Conservation (phyloP, 2,329 filamentous ascomycete species). For the Aureobasidium melanogenum region DNA sequence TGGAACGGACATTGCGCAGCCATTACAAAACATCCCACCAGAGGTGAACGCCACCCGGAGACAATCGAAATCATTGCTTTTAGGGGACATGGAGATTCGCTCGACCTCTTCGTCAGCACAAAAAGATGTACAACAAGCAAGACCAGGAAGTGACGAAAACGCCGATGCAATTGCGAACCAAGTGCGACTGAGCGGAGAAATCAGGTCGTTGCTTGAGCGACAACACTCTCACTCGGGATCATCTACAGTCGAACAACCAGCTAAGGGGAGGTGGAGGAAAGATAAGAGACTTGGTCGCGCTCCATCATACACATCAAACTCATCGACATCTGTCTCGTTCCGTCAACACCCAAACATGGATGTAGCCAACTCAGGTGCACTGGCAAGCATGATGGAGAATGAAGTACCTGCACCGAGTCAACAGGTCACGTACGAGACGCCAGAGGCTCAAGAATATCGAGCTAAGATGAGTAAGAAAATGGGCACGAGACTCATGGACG, state of each 20-base stretch:
- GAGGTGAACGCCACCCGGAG: conserved; percentile 19
- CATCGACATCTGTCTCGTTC: not conserved
- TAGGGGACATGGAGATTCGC: not conserved
- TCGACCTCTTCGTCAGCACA: not conserved
- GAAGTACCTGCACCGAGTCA: conserved; percentile 21
- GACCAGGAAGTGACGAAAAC: not conserved
- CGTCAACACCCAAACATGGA: conserved; percentile 1
- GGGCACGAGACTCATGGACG: conserved; percentile 22
- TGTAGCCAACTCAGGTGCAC: not conserved
- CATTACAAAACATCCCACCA: conserved; percentile 22
- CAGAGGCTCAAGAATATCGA: conserved; percentile 23
- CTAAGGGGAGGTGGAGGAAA: conserved; percentile 6
- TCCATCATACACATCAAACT: conserved; percentile 2
- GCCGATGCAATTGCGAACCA: not conserved
- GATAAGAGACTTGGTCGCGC: conserved; percentile 14
- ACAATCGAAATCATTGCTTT: not conserved
- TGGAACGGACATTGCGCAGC: not conserved
- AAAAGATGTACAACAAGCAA: not conserved
- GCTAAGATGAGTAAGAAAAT: conserved; percentile 24
- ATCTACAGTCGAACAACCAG: not conserved
- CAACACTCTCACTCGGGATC: conserved; percentile 2
- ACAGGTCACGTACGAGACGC: conserved; percentile 27
- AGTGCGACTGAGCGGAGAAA: conserved; percentile 2
- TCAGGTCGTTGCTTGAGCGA: conserved; percentile 8
- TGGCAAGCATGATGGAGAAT: conserved; percentile 7